Evolutionary conservation across 2,329 filamentous ascomycete species (phyloP).

Genomic region (Myriosclerotinia curreyana): DNA sequence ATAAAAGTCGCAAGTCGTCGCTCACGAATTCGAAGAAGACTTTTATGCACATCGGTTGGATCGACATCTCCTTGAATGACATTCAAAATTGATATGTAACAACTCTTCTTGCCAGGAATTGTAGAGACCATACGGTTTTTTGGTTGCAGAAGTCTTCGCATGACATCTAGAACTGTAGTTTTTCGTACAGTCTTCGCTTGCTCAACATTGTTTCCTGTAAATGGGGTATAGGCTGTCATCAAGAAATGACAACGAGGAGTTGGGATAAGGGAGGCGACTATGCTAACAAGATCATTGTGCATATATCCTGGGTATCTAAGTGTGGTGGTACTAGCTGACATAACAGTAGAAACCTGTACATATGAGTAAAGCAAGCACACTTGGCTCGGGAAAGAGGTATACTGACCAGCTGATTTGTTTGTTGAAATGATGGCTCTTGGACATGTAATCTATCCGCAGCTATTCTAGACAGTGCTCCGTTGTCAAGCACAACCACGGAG

Average conservation of each 20-base stretch:
- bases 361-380: slow-evolving; percentile 26
- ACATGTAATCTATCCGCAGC: slow-evolving; percentile 92
- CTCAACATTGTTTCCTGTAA: slow-evolving; percentile 93
- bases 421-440: slow-evolving; percentile 91
- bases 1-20: slow-evolving; percentile 93
- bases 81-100: slow-evolving; percentile 98
- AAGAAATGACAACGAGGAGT: slow-evolving; percentile 97
- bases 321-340: slow-evolving; percentile 97
- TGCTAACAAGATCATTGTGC: slow-evolving; percentile 98
- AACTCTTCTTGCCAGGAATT: slow-evolving; percentile 91
- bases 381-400: neutral
- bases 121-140: slow-evolving; percentile 99
- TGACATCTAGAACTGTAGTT: slow-evolving; percentile 96
- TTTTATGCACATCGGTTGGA: slow-evolving; percentile 98
- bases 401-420: slow-evolving; percentile 87
- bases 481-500: slow-evolving; percentile 95
- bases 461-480: slow-evolving; percentile 88
- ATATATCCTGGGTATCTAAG: slow-evolving; percentile 97
- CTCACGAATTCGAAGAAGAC: slow-evolving; percentile 90
- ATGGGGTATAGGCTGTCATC: slow-evolving; percentile 97
- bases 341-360: slow-evolving; percentile 84
- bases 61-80: slow-evolving; percentile 99
- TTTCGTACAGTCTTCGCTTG: slow-evolving; percentile 97
- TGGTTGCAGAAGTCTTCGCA: slow-evolving; percentile 90
- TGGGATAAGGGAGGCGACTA: slow-evolving; percentile 91